Conservation (phyloP, 208 protist species). For the Phytomonas francai region DNA sequence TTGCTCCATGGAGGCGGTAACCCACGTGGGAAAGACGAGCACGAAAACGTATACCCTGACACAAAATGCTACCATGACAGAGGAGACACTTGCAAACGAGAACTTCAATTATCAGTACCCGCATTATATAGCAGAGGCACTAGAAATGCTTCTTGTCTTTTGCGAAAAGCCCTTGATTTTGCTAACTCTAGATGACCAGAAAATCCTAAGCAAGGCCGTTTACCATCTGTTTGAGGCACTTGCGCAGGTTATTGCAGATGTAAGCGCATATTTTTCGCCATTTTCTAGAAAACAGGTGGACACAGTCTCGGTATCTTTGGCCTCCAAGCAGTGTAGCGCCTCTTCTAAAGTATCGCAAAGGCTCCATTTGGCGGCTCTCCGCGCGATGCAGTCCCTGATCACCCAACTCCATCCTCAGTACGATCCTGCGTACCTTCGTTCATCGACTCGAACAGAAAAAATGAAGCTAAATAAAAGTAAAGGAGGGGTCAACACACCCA, state of each 20-base stretch:
- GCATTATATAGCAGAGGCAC: not conserved
- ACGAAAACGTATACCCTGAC: not conserved
- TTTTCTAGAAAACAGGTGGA: not conserved
- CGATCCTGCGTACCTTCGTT: not conserved
- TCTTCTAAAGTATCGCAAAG: conserved; percentile 5
- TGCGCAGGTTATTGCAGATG: not conserved
- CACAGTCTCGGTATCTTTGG: conserved; percentile 4
- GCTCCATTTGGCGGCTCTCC: conserved; percentile 7
- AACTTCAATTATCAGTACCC: not conserved
- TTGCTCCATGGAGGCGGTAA: not conserved
- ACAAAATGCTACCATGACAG: not conserved
- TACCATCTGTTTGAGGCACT: conserved; percentile 1
- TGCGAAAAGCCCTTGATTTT: conserved; percentile 6
- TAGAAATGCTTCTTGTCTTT: conserved; percentile 1
- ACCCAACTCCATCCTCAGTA: conserved; percentile 3
- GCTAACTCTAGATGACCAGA: conserved; percentile 2
- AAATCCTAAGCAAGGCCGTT: not conserved
- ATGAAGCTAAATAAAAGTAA: not conserved
- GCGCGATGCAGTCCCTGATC: conserved; percentile 7
- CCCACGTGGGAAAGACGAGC: not conserved
- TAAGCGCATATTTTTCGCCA: not conserved
- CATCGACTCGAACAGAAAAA: not conserved
- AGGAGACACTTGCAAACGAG: not conserved
- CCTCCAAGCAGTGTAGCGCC: conserved; percentile 10
- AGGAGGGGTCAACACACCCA: not conserved